A percentile compares a stretch with the other conserved stretches of the same genome.
These are phyloP conservation scores for Exophiala bonariae DNA, from an alignment of 2,329 filamentous ascomycete genomes.

Conservation along the genomic window DNA sequence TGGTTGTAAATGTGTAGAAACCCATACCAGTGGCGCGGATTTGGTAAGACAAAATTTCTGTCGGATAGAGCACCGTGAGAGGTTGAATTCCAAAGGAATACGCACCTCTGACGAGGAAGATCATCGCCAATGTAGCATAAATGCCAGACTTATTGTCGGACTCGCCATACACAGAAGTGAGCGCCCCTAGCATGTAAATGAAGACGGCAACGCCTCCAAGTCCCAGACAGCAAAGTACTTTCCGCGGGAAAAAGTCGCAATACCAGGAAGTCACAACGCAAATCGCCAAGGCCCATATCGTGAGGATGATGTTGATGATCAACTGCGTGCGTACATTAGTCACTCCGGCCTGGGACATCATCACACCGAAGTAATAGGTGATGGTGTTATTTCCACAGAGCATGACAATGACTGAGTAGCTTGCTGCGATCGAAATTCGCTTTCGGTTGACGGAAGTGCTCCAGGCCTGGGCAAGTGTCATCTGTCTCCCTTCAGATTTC, in stretches of 20 bases:
- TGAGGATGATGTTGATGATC: conserved; percentile 52
- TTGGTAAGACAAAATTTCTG: conserved; percentile 35
- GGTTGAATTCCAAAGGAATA: conserved; percentile 38
- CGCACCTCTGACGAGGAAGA: conserved; percentile 37
- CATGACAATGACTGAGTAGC: conserved; percentile 36
- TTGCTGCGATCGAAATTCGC: conserved; percentile 40
- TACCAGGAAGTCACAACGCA: conserved; percentile 46
- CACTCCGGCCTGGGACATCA: conserved; percentile 49
- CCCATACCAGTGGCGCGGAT: conserved; percentile 29
- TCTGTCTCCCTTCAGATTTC: conserved; percentile 40
- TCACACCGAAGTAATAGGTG: conserved; percentile 44
- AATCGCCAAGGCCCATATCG: conserved; percentile 49
- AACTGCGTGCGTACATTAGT: conserved; percentile 45
- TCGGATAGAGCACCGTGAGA: conserved; percentile 36
- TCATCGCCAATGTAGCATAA: conserved; percentile 40
- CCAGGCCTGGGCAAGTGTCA: conserved; percentile 12
- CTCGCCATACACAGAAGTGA: conserved; percentile 46
- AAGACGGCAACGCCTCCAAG: conserved; percentile 42
- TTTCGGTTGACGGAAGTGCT: conserved; percentile 37
- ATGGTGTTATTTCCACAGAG: conserved; percentile 41
- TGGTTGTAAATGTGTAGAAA: conserved; percentile 4
- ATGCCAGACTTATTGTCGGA: conserved; percentile 40
- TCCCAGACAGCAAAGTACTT: conserved; percentile 34
- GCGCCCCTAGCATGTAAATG: conserved; percentile 53
- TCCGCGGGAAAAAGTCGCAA: conserved; percentile 45